A percentile compares a stretch with the other conserved stretches of the same genome.
phyloP scores from a whole-genome alignment of 306 rosid genomes.

The Albizia julibrissin region DNA sequence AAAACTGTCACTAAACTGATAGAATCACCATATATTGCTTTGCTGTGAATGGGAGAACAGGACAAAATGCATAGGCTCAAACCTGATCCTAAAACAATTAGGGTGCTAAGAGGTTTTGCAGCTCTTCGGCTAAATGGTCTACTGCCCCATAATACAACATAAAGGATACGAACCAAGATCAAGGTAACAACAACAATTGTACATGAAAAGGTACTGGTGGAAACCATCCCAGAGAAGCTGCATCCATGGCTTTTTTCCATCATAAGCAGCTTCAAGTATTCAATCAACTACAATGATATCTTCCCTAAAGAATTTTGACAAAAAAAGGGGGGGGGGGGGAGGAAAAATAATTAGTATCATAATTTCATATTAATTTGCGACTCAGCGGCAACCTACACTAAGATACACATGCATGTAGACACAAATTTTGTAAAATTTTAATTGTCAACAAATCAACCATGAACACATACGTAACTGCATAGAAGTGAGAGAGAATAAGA shows the following conservation, averaged over 20 bases:
- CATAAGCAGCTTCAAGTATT: constrained; percentile 25
- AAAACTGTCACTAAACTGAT: background rate
- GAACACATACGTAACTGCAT: background rate
- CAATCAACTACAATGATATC: constrained; percentile 29
- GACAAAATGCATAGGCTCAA: constrained; percentile 23
- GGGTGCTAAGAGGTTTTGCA: constrained; percentile 44
- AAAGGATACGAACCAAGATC: constrained; percentile 44
- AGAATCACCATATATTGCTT: constrained; percentile 14
- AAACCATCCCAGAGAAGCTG: constrained; percentile 40
- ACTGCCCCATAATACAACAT: constrained; percentile 40
- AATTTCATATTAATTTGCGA: background rate
- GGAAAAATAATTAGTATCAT: constrained; percentile 22
- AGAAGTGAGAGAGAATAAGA: background rate
- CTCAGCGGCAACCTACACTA: background rate
- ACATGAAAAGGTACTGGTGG: constrained; percentile 32
- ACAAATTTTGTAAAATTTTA: background rate
- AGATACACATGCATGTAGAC: background rate
- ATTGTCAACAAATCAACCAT: background rate
- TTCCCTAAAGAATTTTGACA: constrained; percentile 5
- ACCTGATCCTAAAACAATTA: constrained; percentile 63
- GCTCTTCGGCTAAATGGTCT: constrained; percentile 36
- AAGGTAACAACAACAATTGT: constrained; percentile 28
- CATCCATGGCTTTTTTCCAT: constrained; percentile 43
- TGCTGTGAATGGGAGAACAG: constrained; percentile 21
- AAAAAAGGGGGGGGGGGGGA: background rate